Percentiles rank a stretch among this genome's conserved stretches.
These are phyloP conservation scores for Vachellia pachyceras DNA, from an alignment of 306 rosid species.

Conservation along the genomic window DNA sequence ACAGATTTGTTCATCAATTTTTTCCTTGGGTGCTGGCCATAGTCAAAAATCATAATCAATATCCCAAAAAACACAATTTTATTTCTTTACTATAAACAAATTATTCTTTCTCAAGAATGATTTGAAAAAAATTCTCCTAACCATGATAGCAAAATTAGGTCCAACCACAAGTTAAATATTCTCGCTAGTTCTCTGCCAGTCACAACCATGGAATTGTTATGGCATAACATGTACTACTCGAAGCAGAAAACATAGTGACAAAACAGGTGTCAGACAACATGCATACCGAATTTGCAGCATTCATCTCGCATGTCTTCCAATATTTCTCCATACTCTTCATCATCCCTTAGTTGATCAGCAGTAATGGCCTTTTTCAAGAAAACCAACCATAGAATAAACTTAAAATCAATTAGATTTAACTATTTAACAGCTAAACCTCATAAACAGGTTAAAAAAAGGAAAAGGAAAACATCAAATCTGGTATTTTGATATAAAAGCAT, in stretches of 20 bases:
- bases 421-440: conserved; percentile 16
- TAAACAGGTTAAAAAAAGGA: conserved; percentile 13
- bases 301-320: conserved; percentile 86
- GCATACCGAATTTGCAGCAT: conserved; percentile 82
- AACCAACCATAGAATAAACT: conserved; percentile 2
- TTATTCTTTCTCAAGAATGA: not conserved
- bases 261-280: not conserved
- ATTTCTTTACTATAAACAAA: too few species aligned
- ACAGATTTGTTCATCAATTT: conserved; percentile 5
- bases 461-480: too few species aligned
- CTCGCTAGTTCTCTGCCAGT: not conserved
- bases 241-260: conserved; percentile 2
- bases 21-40: too few species aligned
- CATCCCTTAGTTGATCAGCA: conserved; percentile 59
- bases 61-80: too few species aligned
- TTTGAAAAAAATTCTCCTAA: not conserved
- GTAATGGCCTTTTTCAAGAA: conserved; percentile 62
- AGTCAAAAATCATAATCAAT: too few species aligned
- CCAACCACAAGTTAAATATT: conserved; percentile 2
- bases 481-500: too few species aligned
- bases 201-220: not conserved
- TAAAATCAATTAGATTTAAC: conserved; percentile 25
- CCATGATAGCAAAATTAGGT: conserved; percentile 5
- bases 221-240: conserved; percentile 7
- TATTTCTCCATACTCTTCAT: conserved; percentile 70